Conservation (phyloP, 371 early-diverging fungal genomes). For the Mortierella sp. region DNA sequence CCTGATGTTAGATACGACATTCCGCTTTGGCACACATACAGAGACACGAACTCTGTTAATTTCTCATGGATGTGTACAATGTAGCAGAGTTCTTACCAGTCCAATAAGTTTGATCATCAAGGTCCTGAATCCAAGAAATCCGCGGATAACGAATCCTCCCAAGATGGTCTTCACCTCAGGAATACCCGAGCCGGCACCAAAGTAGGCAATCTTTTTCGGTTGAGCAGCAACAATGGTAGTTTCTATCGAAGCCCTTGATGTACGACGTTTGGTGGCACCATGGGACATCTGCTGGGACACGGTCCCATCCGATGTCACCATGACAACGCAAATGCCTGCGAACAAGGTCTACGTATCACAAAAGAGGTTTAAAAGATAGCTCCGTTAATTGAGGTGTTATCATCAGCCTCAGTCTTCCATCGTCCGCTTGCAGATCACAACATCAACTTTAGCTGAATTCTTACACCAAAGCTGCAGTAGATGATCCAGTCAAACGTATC, state of each 20-base stretch:
- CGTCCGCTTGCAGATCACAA: neutral
- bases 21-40: too few species aligned
- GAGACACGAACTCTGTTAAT: too few species aligned
- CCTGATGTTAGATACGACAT: too few species aligned
- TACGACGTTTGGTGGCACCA: conserved; percentile 41
- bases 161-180: conserved; percentile 89
- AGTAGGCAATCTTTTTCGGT: conserved; percentile 78
- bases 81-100: conserved; percentile 56
- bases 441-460: neutral
- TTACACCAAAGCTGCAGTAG: conserved; percentile 50
- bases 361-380: too few species aligned
- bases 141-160: conserved; percentile 84
- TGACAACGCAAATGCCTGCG: conserved; percentile 44
- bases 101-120: conserved; percentile 78
- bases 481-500: conserved; percentile 52
- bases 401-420: too few species aligned
- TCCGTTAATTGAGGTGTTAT: too few species aligned
- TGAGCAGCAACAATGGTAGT: conserved; percentile 52
- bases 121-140: conserved; percentile 80
- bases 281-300: conserved; percentile 48
- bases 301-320: conserved; percentile 53
- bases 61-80: too few species aligned
- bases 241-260: conserved; percentile 53
- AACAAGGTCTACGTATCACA: conserved; percentile 30
- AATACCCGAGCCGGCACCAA: conserved; percentile 83